phyloP scores from a whole-genome alignment of 352 stramenopile genomes.

The Pythium brachiatum region DNA sequence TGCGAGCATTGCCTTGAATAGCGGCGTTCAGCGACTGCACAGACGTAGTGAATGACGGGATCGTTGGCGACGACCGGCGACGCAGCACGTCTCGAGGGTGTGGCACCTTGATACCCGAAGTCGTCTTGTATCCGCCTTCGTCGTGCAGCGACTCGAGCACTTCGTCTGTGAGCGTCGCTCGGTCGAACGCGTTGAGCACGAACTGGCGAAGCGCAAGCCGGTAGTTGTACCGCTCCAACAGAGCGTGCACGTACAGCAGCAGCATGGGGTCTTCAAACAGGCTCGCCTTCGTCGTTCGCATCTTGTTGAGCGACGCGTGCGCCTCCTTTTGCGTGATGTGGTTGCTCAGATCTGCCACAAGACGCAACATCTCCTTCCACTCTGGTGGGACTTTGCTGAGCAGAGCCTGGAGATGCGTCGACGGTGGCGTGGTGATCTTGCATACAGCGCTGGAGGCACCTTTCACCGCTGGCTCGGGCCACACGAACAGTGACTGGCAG shows the following conservation, averaged over 20 bases:
- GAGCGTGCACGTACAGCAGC: slow-evolving; percentile 74
- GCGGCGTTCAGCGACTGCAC: slow-evolving; percentile 78
- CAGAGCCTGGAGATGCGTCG: slow-evolving; percentile 61
- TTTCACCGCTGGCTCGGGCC: slow-evolving; percentile 41
- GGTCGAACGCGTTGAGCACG: slow-evolving; percentile 83
- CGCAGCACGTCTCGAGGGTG: slow-evolving; percentile 50
- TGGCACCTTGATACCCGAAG: slow-evolving; percentile 40
- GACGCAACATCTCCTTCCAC: slow-evolving; percentile 74
- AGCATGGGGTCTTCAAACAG: slow-evolving; percentile 86
- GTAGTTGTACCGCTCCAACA: slow-evolving; percentile 86
- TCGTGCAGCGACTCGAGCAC: slow-evolving; percentile 65
- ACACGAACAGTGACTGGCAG: slow-evolving; percentile 78
- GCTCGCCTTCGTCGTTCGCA: slow-evolving; percentile 60
- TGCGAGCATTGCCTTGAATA: slow-evolving; percentile 62
- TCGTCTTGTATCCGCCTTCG: slow-evolving; percentile 47
- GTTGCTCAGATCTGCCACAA: slow-evolving; percentile 83
- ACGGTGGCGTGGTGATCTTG: slow-evolving; percentile 59
- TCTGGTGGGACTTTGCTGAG: slow-evolving; percentile 68
- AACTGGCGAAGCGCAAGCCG: slow-evolving; percentile 83
- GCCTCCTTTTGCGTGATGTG: slow-evolving; percentile 90
- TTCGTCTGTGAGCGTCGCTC: slow-evolving; percentile 65
- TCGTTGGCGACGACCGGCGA: slow-evolving; percentile 81
- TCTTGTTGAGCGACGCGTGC: slow-evolving; percentile 80
- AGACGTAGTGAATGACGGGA: slow-evolving; percentile 82
- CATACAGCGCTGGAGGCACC: slow-evolving; percentile 24